Conservation (phyloP, 257 asterid genomes). For the Lantana camara region DNA sequence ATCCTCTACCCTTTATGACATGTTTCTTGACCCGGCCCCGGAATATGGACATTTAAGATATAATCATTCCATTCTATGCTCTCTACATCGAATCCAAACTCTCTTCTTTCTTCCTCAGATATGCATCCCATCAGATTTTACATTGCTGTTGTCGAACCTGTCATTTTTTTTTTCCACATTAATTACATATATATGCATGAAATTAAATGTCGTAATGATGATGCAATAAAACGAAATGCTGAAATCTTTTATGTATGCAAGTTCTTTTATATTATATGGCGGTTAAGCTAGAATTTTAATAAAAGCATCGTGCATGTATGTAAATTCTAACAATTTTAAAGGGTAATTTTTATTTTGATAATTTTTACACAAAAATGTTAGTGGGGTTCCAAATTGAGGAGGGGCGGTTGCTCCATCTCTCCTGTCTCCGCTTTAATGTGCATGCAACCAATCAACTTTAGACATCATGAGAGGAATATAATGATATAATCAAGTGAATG, state of each 20-base stretch:
- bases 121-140: constrained; percentile 48
- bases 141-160: constrained; percentile 73
- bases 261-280: no score
- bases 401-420: no score
- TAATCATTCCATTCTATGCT: constrained; percentile 64
- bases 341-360: no score
- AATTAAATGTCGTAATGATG: not conserved
- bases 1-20: constrained; percentile 52
- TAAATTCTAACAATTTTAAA: no score
- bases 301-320: no score
- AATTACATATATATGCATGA: not conserved
- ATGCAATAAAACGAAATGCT: not conserved
- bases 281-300: no score
- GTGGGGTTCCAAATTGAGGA: no score
- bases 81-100: constrained; percentile 61
- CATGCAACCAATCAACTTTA: no score
- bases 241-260: not conserved
- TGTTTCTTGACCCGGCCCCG: constrained; percentile 65
- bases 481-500: no score
- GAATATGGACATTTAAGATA: constrained; percentile 57
- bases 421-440: no score
- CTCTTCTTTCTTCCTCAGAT: constrained; percentile 50
- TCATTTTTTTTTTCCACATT: not conserved
- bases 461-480: no score
- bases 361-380: no score